A percentile compares a stretch with the other conserved stretches of the same genome.
Evolutionary conservation across 1,284 basidiomycete genomes (phyloP).

Genomic region (Thecaphora thlaspeos): DNA sequence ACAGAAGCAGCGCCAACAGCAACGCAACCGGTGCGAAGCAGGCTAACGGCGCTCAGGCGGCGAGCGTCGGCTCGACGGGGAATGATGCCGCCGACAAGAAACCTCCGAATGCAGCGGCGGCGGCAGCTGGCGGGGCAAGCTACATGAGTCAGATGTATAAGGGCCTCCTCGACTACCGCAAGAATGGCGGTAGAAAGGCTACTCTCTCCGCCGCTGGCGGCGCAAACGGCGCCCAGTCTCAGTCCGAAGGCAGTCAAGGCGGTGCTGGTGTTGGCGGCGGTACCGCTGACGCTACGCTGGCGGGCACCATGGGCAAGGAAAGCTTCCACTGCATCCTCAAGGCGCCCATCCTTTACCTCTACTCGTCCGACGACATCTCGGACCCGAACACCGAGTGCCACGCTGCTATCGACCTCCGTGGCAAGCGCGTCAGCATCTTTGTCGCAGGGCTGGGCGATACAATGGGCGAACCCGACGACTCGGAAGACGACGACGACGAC

Average conservation of each 20-base stretch:
- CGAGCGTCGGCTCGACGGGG: too few relatives aligned
- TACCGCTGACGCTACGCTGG: too few relatives aligned
- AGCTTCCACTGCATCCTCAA: slow-evolving; percentile 52
- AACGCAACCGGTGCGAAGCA: too few relatives aligned
- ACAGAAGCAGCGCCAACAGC: too few relatives aligned
- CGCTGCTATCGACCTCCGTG: slow-evolving; percentile 51
- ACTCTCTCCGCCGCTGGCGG: slow-evolving; percentile 1
- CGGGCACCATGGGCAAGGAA: slow-evolving; percentile 28
- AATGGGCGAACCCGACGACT: slow-evolving; percentile 32
- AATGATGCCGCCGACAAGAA: neutral
- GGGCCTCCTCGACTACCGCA: slow-evolving; percentile 48
- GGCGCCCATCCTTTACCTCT: slow-evolving; percentile 53
- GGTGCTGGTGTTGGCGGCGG: too few relatives aligned
- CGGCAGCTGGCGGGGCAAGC: slow-evolving; percentile 8
- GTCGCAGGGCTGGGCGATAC: slow-evolving; percentile 45
- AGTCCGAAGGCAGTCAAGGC: neutral
- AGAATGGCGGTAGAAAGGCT: slow-evolving; percentile 8
- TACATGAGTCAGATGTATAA: slow-evolving; percentile 52
- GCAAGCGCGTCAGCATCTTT: slow-evolving; percentile 52
- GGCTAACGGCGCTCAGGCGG: too few relatives aligned
- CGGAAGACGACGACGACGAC: slow-evolving; percentile 1
- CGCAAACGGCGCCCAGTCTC: neutral
- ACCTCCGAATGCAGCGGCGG: neutral
- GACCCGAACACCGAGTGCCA: slow-evolving; percentile 47
- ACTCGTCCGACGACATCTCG: slow-evolving; percentile 45